These are phyloP conservation scores for Lichtheimia ramosa DNA, from an alignment of 371 early-diverging fungal species.

Conservation along the genomic window DNA sequence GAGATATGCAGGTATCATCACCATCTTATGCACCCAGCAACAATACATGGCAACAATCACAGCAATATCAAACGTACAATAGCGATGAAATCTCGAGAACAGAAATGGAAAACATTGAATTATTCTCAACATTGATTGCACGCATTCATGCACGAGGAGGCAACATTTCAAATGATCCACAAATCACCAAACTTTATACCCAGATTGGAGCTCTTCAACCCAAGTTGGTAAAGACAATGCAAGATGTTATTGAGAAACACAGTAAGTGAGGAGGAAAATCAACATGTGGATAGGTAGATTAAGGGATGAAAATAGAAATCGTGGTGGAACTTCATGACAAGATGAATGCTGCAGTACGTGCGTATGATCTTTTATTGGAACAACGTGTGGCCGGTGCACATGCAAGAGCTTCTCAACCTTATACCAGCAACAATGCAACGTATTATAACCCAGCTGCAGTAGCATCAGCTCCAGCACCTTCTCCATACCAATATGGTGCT, in stretches of 20 bases:
- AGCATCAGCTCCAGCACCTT: neutral
- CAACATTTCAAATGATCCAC: slow-evolving; percentile 63
- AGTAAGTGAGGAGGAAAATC: slow-evolving; percentile 36
- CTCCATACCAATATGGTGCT: neutral
- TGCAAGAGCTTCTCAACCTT: slow-evolving; percentile 1
- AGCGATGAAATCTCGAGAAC: slow-evolving; percentile 52
- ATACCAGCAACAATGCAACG: slow-evolving; percentile 3
- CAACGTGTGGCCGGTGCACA: slow-evolving; percentile 55
- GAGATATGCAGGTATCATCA: slow-evolving; percentile 52
- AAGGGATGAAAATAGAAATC: slow-evolving; percentile 26
- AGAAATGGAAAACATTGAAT: slow-evolving; percentile 74
- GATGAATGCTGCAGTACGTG: slow-evolving; percentile 75
- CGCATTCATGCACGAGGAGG: slow-evolving; percentile 57
- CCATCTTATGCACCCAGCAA: slow-evolving; percentile 10
- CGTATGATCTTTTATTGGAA: slow-evolving; percentile 83
- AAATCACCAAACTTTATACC: slow-evolving; percentile 66
- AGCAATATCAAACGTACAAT: slow-evolving; percentile 6
- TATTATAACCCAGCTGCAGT: slow-evolving; percentile 1
- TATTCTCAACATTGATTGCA: slow-evolving; percentile 74
- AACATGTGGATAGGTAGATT: too few relatives aligned
- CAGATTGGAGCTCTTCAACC: slow-evolving; percentile 74
- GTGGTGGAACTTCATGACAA: slow-evolving; percentile 77
- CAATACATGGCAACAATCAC: neutral
- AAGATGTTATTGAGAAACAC: slow-evolving; percentile 69
- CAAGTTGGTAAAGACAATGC: slow-evolving; percentile 66